Percentiles rank a stretch among this genome's conserved stretches.
Conservation (phyloP, 208 protist genomes). For the Crithidia thermophila region DNA sequence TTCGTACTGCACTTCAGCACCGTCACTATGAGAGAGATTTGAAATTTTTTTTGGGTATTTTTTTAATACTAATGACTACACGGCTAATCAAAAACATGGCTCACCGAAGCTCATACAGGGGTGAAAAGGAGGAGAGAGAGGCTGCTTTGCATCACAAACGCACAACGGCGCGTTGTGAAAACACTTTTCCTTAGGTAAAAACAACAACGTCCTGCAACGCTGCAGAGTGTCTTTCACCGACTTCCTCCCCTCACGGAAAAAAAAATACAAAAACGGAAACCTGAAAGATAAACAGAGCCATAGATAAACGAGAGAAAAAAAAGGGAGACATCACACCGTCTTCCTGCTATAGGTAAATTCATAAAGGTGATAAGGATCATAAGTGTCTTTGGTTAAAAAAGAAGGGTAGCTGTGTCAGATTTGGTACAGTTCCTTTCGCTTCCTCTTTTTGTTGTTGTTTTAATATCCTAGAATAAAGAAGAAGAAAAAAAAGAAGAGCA, state of each 20-base stretch:
- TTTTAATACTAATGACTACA: constrained; percentile 15
- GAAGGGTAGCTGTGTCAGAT: neutral
- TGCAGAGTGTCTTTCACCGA: neutral
- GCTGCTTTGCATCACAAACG: constrained; percentile 2
- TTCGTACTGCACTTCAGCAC: neutral
- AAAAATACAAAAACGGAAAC: constrained; percentile 13
- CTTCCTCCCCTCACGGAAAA: constrained; percentile 11
- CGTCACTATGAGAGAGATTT: neutral
- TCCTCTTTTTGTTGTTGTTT: neutral
- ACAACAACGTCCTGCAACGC: no score
- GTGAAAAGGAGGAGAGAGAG: constrained; percentile 15
- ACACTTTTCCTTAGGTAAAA: no score
- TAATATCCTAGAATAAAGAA: constrained; percentile 8
- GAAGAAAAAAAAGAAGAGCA: constrained; percentile 14
- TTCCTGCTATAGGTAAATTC: constrained; percentile 12
- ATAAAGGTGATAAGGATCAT: constrained; percentile 17
- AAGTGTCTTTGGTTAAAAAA: neutral
- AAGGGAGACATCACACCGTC: constrained; percentile 12
- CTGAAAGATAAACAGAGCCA: constrained; percentile 3
- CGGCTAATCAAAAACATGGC: neutral
- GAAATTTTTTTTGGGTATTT: neutral
- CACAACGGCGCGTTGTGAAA: no score
- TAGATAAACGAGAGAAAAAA: neutral
- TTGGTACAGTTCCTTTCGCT: constrained; percentile 6
- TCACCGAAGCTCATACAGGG: constrained; percentile 2